Base-by-base conservation (phyloP, 768 basidiomycete species). In the Leucogyrophana mollusca region DNA sequence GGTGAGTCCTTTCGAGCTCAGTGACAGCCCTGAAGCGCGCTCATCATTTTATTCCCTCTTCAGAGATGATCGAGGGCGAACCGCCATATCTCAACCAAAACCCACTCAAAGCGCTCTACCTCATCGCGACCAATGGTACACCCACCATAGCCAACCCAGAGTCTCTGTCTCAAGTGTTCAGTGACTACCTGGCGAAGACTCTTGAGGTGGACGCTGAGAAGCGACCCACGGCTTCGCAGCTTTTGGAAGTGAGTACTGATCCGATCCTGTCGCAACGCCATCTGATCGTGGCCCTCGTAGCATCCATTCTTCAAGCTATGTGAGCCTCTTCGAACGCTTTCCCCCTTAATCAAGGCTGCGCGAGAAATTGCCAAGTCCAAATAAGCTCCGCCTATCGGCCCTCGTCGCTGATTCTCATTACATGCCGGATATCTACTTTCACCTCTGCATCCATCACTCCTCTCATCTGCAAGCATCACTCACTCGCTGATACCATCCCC, bases 51-150 rank as follows among this genome's bases (percentile, higher is more conserved):
- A 39, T 43, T n/a, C 34, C 45, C 23, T 39, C 14, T 49, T 20
- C 59, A 92, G 93, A 96, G 71, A 96, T 97, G 94, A 94, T 97
- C 57, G 94, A 97, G 69, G 94, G 94, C 45, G 94, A 96, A 65
- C 94, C 94, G 0, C 94, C 94, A 18, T 96, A 96, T 59, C 78
- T 95, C 27, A 94, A 94, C 62, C 94, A 96, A 73, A 95, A 95
- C 68, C 94, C 94, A 0, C 74, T 96, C 43, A 97, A 96, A 65
- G 96, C 96, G 2, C 71, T 99, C 35, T 99, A 98, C 67, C 81
- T 99, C 39, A 99, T 99, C 57, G 95, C 95, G 2, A 99, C 95
- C 8, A 97, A 97, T 56, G 95, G 96, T 21, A 98, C 95, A 18
- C 96, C 96, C 0, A 88, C 87, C 43, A 93, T 99, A 55, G 88